phyloP scores from a whole-genome alignment of 306 rosid species.

The Trifolium subterraneum region DNA sequence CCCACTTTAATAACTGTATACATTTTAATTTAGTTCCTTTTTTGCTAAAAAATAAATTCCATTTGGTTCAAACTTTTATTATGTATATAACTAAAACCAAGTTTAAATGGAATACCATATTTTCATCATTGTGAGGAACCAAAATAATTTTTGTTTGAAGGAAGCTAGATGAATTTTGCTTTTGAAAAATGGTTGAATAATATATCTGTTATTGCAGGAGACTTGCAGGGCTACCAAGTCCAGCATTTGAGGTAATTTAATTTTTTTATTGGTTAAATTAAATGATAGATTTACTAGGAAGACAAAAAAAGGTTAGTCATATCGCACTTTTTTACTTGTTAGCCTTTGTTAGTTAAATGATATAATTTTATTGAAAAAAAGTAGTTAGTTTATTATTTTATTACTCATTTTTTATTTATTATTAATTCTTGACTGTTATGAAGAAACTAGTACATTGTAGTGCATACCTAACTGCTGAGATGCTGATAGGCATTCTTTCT shows the following conservation, averaged over 20 bases:
- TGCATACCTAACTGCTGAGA: constrained; percentile 13
- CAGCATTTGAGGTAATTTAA: constrained; percentile 57
- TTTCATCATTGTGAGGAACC: constrained; percentile 5
- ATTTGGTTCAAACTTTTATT: constrained; percentile 15
- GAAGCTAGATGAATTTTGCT: constrained; percentile 10
- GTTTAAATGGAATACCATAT: constrained; percentile 30
- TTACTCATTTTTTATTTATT: constrained; percentile 16
- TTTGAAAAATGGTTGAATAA: constrained; percentile 29
- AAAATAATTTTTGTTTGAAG: constrained; percentile 6
- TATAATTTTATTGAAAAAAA: constrained; percentile 14
- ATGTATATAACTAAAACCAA: background rate
- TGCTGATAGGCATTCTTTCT: constrained; percentile 29
- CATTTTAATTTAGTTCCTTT: constrained; percentile 16
- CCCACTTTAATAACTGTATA: constrained; percentile 20
- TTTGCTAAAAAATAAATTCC: background rate
- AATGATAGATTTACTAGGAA: background rate
- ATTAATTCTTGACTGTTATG: constrained; percentile 25
- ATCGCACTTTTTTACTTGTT: constrained; percentile 31
- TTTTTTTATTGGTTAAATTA: constrained; percentile 13
- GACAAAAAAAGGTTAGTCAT: constrained; percentile 11
- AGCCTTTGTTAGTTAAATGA: constrained; percentile 16
- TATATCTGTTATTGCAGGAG: constrained; percentile 52
- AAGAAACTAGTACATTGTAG: constrained; percentile 17
- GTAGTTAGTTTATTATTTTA: constrained; percentile 10
- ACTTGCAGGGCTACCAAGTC: constrained; percentile 41